phyloP scores from a whole-genome alignment of 805 yeast species.

The Candida ovalis region DNA sequence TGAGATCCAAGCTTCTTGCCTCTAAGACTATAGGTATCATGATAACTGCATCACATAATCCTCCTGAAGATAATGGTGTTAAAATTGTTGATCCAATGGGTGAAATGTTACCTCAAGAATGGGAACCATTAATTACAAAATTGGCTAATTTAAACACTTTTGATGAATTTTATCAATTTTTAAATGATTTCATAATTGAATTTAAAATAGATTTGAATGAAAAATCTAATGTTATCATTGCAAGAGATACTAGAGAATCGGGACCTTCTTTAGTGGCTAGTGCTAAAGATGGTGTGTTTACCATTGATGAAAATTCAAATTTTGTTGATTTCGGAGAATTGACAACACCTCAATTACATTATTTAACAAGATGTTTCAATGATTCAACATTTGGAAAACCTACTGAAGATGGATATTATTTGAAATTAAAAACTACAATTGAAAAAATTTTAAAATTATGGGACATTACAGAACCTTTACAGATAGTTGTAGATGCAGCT shows the following conservation, averaged over 20 bases:
- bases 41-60: constrained; percentile 96
- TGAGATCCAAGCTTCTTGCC: constrained; percentile 68
- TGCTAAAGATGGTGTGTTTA: constrained; percentile 57
- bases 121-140: constrained; percentile 81
- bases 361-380: constrained; percentile 70
- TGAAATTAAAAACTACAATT: constrained; percentile 55
- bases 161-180: constrained; percentile 38
- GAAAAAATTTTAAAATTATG: constrained; percentile 36
- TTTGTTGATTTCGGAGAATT: constrained; percentile 60
- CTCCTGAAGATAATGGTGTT: constrained; percentile 88
- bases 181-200: constrained; percentile 39
- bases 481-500: constrained; percentile 80
- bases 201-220: constrained; percentile 42
- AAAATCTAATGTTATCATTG: constrained; percentile 56
- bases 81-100: constrained; percentile 94
- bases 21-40: constrained; percentile 86
- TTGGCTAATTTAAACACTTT: constrained; percentile 66
- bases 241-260: constrained; percentile 85
- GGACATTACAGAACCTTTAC: constrained; percentile 15
- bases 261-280: constrained; percentile 63
- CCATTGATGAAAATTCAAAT: constrained; percentile 44
- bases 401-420: constrained; percentile 65
- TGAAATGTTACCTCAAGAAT: constrained; percentile 74
- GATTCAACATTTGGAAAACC: constrained; percentile 59
- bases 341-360: constrained; percentile 95